A percentile compares a stretch with the other conserved stretches of the same genome.
These are phyloP conservation scores for Strigomonas oncopelti DNA, from an alignment of 208 protist species.

Conservation along the genomic window DNA sequence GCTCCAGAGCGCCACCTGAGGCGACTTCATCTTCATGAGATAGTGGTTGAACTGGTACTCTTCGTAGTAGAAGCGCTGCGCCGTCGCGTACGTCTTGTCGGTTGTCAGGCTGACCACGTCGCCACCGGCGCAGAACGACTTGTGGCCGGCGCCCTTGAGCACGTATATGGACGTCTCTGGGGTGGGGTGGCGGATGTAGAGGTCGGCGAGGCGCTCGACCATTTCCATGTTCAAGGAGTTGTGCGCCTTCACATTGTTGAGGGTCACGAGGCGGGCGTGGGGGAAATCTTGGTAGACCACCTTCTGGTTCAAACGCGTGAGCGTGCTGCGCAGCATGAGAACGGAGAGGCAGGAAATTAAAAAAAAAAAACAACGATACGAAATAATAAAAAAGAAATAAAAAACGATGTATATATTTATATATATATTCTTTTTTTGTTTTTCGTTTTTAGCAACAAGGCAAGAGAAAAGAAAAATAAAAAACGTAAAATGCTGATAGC, in stretches of 20 bases:
- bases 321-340: slow-evolving; percentile 19
- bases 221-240: slow-evolving; percentile 67
- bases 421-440: neutral
- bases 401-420: neutral
- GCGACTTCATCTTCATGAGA: slow-evolving; percentile 37
- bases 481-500: neutral
- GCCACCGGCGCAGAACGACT: slow-evolving; percentile 86
- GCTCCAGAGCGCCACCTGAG: slow-evolving; percentile 74
- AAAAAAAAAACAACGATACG: no score
- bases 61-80: slow-evolving; percentile 49
- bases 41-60: slow-evolving; percentile 75
- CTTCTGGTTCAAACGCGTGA: slow-evolving; percentile 6
- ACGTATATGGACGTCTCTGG: slow-evolving; percentile 37
- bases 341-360: neutral
- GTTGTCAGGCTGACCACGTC: slow-evolving; percentile 56
- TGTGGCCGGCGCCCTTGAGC: slow-evolving; percentile 55
- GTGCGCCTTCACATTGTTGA: slow-evolving; percentile 53
- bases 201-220: slow-evolving; percentile 25
- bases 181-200: slow-evolving; percentile 35
- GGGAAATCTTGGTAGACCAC: slow-evolving; percentile 53
- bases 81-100: slow-evolving; percentile 21
- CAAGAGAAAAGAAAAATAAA: neutral
- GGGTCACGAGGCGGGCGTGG: slow-evolving; percentile 42
- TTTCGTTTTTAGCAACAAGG: neutral
- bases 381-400: neutral